These are phyloP conservation scores for Russula brevipes DNA, from an alignment of 768 basidiomycete genomes.

Conservation along the genomic window DNA sequence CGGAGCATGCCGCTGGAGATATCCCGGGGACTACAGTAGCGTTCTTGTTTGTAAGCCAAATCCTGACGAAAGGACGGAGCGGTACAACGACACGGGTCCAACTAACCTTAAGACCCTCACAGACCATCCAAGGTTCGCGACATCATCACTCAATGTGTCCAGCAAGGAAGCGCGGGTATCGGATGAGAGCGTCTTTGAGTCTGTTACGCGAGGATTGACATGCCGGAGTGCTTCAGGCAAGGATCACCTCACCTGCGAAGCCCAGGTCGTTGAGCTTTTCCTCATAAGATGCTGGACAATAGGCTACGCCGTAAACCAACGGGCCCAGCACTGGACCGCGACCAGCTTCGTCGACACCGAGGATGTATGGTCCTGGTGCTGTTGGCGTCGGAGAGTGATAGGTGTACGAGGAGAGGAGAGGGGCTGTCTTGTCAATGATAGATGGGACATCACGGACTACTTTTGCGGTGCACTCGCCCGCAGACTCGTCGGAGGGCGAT, in stretches of 20 bases:
- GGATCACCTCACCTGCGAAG: constrained; percentile 66
- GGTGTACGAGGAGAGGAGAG: constrained; percentile 67
- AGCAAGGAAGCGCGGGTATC: constrained; percentile 63
- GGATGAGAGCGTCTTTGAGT: constrained; percentile 86
- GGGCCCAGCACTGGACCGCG: constrained; percentile 94
- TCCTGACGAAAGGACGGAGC: background rate
- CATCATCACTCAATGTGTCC: constrained; percentile 61
- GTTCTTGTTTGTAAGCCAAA: constrained; percentile 19
- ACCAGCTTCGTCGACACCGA: constrained; percentile 99
- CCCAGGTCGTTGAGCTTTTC: constrained; percentile 72
- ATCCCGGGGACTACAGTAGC: constrained; percentile 81
- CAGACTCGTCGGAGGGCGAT: constrained; percentile 2
- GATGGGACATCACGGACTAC: constrained; percentile 43
- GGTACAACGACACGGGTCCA: background rate
- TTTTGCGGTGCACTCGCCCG: background rate
- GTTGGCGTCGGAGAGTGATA: constrained; percentile 72
- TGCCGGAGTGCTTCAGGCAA: background rate
- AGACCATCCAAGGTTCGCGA: constrained; percentile 72
- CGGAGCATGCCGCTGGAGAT: constrained; percentile 91
- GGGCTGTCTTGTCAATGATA: constrained; percentile 49
- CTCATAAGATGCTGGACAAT: constrained; percentile 77
- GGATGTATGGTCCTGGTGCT: constrained; percentile 74
- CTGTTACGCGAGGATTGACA: constrained; percentile 38
- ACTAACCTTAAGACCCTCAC: constrained; percentile 49
- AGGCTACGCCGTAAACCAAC: constrained; percentile 93